Percentiles rank a stretch among this genome's conserved stretches.
Conservation (phyloP, 2,329 filamentous ascomycete genomes). For the Fusarium veterinarium region DNA sequence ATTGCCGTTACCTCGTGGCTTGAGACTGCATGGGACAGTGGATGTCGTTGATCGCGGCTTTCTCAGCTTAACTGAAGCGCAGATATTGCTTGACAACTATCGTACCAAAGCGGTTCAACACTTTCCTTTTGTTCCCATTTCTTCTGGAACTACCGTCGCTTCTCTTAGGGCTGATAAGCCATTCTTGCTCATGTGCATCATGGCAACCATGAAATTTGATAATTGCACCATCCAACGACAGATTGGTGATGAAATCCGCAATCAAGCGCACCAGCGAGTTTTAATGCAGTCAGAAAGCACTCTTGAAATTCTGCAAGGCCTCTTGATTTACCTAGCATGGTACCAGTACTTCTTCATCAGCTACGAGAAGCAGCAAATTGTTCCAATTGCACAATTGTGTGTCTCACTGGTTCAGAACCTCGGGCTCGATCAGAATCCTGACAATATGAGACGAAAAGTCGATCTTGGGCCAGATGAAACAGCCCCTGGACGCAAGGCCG, state of each 20-base stretch:
- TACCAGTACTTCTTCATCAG: constrained; percentile 25
- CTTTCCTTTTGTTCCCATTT: constrained; percentile 6
- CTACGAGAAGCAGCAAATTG: constrained; percentile 14
- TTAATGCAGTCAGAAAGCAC: constrained; percentile 17
- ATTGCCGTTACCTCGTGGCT: not conserved
- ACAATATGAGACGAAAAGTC: constrained; percentile 10
- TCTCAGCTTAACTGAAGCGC: not conserved
- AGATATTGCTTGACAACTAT: constrained; percentile 1
- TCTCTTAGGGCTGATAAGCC: not conserved
- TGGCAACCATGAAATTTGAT: constrained; percentile 13
- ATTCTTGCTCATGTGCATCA: constrained; percentile 12
- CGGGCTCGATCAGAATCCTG: constrained; percentile 12
- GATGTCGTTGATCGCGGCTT: constrained; percentile 4
- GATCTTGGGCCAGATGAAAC: constrained; percentile 18
- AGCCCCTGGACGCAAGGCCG: not conserved
- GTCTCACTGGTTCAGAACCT: constrained; percentile 2
- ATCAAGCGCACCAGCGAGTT: constrained; percentile 10
- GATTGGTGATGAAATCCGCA: not conserved
- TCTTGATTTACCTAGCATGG: constrained; percentile 12
- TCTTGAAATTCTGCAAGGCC: constrained; percentile 5
- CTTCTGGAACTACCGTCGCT: not conserved
- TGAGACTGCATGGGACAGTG: not conserved
- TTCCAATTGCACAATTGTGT: constrained; percentile 9
- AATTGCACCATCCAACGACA: constrained; percentile 13
- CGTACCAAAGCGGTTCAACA: not conserved